Evolutionary conservation across 495 filamentous ascomycete genomes (phyloP).

Genomic region (Penicillium tannophilum): DNA sequence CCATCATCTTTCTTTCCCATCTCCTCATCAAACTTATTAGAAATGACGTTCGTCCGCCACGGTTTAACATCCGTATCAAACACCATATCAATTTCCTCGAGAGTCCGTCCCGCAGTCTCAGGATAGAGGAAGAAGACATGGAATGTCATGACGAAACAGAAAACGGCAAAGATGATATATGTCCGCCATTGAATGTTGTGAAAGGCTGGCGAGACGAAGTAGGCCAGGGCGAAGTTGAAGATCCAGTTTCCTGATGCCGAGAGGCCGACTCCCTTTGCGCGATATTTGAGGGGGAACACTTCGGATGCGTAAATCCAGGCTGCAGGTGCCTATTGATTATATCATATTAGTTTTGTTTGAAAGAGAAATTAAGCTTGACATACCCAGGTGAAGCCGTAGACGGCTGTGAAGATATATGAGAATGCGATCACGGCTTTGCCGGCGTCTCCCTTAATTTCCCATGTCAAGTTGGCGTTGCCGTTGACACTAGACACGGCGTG

Average conservation of each 20-base stretch:
- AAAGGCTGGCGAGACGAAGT: constrained; percentile 72
- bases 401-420: constrained; percentile 76
- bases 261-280: constrained; percentile 69
- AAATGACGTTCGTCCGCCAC: constrained; percentile 29
- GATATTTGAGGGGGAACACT: constrained; percentile 73
- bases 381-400: constrained; percentile 69
- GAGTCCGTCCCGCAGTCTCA: constrained; percentile 68
- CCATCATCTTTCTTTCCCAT: constrained; percentile 19
- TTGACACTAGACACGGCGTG: constrained; percentile 58
- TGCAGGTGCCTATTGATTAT: constrained; percentile 54
- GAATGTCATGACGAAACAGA: constrained; percentile 63
- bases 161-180: constrained; percentile 74
- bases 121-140: constrained; percentile 72
- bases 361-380: not conserved
- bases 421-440: constrained; percentile 75
- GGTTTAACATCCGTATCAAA: constrained; percentile 36
- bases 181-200: constrained; percentile 71
- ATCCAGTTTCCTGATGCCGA: constrained; percentile 73
- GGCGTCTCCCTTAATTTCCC: constrained; percentile 59
- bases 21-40: constrained; percentile 31
- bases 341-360: constrained; percentile 5
- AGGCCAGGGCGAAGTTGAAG: constrained; percentile 73
- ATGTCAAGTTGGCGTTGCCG: constrained; percentile 67
- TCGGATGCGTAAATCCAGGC: constrained; percentile 79
- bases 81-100: constrained; percentile 66